Conservation (phyloP, 2,329 filamentous ascomycete genomes). For the Tolypocladium inflatum region DNA sequence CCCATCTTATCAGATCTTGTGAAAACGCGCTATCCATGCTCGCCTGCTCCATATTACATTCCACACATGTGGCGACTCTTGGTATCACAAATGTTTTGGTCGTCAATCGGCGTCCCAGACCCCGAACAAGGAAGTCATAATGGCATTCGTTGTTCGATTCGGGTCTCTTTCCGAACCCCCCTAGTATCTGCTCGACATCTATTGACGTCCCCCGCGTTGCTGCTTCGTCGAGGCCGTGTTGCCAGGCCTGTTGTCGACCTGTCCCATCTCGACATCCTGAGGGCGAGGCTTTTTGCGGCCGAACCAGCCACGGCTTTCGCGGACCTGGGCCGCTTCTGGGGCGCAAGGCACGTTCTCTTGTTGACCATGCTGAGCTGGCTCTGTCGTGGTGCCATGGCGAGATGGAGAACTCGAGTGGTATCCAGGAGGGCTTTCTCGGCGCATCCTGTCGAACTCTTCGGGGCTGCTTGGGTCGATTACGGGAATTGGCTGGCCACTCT, state of each 20-base stretch:
- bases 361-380: constrained; percentile 9
- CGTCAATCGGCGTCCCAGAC: background rate
- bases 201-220: background rate
- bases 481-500: constrained; percentile 35
- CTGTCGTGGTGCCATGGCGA: constrained; percentile 12
- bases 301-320: constrained; percentile 16
- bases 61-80: background rate
- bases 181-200: background rate
- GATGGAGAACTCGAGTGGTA: constrained; percentile 17
- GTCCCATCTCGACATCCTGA: constrained; percentile 20
- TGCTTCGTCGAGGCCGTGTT: background rate
- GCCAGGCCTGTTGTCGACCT: constrained; percentile 4
- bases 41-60: background rate
- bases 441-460: constrained; percentile 36
- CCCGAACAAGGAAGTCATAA: background rate
- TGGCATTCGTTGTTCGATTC: background rate
- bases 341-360: constrained; percentile 11
- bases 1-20: background rate
- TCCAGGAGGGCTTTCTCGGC: constrained; percentile 15
- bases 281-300: constrained; percentile 17
- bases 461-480: constrained; percentile 42
- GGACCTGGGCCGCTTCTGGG: constrained; percentile 18
- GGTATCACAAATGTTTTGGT: background rate
- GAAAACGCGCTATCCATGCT: background rate
- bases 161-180: background rate